Percentiles rank a stretch among this genome's conserved stretches.
phyloP scores from a whole-genome alignment of 768 basidiomycete genomes.

The Lepiota brunneoincarnata region DNA sequence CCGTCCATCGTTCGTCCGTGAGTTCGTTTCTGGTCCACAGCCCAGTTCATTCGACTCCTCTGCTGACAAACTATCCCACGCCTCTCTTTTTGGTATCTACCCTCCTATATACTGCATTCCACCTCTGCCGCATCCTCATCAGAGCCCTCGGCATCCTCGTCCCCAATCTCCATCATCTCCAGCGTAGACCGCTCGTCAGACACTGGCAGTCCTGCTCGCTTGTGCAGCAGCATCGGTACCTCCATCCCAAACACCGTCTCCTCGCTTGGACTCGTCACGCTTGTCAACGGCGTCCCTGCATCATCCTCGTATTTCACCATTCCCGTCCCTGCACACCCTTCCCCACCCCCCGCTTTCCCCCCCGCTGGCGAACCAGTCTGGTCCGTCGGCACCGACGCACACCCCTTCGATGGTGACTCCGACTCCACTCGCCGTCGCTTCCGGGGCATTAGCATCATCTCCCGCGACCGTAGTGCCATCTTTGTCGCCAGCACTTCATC shows the following conservation, averaged over 20 bases:
- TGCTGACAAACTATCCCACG: conserved; percentile 10
- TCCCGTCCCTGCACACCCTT: conserved; percentile 8
- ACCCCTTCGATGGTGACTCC: conserved; percentile 7
- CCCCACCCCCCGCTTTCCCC: conserved; percentile 3
- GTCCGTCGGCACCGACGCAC: conserved; percentile 6
- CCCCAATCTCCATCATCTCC: conserved; percentile 31
- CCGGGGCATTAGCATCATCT: background rate
- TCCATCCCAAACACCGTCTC: conserved; percentile 47
- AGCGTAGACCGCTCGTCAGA: conserved; percentile 27
- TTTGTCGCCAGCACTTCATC: background rate
- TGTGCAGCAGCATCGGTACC: conserved; percentile 16
- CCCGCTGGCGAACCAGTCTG: conserved; percentile 12
- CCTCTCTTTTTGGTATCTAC: conserved; percentile 13
- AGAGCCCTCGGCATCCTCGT: conserved; percentile 43
- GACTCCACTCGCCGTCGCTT: conserved; percentile 4
- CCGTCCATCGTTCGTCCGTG: conserved; percentile 19
- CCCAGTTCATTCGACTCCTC: conserved; percentile 17
- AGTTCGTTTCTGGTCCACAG: conserved; percentile 15
- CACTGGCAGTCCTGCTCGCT: conserved; percentile 23
- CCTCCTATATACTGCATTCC: conserved; percentile 17
- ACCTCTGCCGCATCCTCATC: conserved; percentile 32
- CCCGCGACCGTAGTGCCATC: background rate
- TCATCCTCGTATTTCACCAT: conserved; percentile 54
- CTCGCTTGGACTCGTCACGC: conserved; percentile 54
- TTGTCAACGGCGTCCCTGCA: conserved; percentile 45